Evolutionary conservation across 2,329 filamentous ascomycete species (phyloP).

Genomic region (Fusarium armeniacum): DNA sequence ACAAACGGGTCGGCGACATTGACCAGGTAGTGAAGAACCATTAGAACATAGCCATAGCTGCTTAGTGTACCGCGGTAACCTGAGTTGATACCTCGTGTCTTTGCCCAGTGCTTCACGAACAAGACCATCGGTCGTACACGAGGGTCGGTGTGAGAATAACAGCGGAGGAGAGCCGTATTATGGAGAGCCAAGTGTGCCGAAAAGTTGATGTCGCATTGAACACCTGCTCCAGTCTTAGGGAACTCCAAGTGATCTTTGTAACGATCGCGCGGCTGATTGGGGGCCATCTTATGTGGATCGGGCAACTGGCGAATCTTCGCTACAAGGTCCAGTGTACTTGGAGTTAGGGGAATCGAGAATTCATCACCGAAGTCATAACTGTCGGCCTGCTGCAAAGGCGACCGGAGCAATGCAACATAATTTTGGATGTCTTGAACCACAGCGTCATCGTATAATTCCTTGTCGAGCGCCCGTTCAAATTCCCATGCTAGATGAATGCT

Average conservation of each 20-base stretch:
- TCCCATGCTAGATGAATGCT: conserved; percentile 68
- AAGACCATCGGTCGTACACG: conserved; percentile 83
- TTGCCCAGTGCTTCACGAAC: conserved; percentile 94
- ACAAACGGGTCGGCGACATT: conserved; percentile 86
- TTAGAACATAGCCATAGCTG: conserved; percentile 91
- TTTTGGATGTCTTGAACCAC: conserved; percentile 57
- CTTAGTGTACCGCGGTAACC: conserved; percentile 88
- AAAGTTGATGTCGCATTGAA: conserved; percentile 94
- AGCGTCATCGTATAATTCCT: conserved; percentile 60
- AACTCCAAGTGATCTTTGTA: conserved; percentile 78
- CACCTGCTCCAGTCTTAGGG: conserved; percentile 80
- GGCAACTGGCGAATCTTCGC: conserved; percentile 61
- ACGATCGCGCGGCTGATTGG: conserved; percentile 66
- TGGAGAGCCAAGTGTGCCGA: conserved; percentile 85
- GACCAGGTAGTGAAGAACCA: conserved; percentile 91
- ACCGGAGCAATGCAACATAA: conserved; percentile 67
- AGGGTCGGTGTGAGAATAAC: conserved; percentile 83
- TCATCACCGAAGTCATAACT: conserved; percentile 23
- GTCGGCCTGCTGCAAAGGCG: conserved; percentile 49
- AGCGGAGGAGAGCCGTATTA: conserved; percentile 85
- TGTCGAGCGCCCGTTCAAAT: conserved; percentile 67
- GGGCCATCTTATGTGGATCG: conserved; percentile 64
- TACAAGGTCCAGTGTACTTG: conserved; percentile 54
- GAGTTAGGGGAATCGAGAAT: conserved; percentile 56
- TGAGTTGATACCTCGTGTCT: conserved; percentile 85